A percentile compares a stretch with the other conserved stretches of the same genome.
Conservation (phyloP, 805 yeast genomes). For the Candida sonorensis region DNA sequence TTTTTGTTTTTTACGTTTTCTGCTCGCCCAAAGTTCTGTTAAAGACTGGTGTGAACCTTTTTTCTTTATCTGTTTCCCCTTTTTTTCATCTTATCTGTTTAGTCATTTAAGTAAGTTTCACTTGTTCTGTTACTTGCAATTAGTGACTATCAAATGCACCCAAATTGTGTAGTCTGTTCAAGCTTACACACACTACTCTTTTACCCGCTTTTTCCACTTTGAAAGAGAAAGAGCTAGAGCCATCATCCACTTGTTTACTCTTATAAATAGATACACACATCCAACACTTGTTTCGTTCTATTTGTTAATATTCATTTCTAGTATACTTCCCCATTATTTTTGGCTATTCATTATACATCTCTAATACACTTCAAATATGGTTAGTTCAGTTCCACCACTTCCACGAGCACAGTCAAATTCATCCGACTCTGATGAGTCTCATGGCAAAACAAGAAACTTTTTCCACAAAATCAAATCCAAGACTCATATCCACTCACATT, state of each 20-base stretch:
- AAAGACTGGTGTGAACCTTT: background rate
- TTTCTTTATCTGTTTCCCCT: background rate
- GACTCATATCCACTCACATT: conserved; percentile 8
- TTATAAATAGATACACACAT: too few species aligned
- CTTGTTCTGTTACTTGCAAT: too few species aligned
- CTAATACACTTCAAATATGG: background rate
- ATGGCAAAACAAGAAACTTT: conserved; percentile 5
- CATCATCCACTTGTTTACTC: too few species aligned
- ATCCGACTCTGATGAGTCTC: conserved; percentile 3
- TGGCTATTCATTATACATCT: background rate
- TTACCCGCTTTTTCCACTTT: too few species aligned
- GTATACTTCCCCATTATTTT: background rate
- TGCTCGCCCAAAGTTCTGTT: background rate
- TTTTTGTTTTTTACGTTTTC: too few species aligned
- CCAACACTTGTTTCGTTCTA: too few species aligned
- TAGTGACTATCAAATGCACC: too few species aligned
- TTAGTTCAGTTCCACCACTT: background rate
- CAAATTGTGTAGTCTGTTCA: too few species aligned
- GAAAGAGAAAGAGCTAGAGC: too few species aligned
- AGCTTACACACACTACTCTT: too few species aligned
- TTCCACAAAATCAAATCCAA: conserved; percentile 10
- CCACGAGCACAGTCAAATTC: background rate
- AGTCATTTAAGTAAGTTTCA: too few species aligned
- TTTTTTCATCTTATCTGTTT: background rate
- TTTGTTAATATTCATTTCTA: too few species aligned